Evolutionary conservation across 1,284 basidiomycete species (phyloP), one percentile per base, ranked within the genome.

Genomic region (Rhodofomes roseus): DNA sequence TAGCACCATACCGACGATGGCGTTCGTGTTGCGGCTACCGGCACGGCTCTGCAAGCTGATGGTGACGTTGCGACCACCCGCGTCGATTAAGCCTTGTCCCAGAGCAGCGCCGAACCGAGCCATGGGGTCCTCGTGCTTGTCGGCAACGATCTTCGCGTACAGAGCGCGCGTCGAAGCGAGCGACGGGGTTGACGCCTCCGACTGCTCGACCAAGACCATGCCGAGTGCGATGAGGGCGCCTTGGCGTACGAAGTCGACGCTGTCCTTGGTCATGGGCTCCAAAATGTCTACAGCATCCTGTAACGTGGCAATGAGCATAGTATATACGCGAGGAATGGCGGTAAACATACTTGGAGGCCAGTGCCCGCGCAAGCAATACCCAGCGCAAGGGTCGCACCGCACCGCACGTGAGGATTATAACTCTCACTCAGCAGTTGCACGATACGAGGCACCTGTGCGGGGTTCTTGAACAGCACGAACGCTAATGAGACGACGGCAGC

Each of bases 341-440:
- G 25, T 25, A 27, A 31, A 53, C 60, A 23, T 46, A 91, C 90
- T 80, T 92, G 90, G 55, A 96, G 84, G 60, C 95, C 96, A 23
- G 96, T 98, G n/a, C 96, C 96, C 23, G 96, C 95, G 68, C 95
- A 98, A 18, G 95, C 93, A 65, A 98, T 95, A 68, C 95, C 95
- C 14, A 98, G 81, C 29, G 95, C 95, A 44, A 98, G 82, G 2
- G 96, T 96, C 34, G 95, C 95, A 67, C 95, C 95, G 67, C 95
- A 97, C 54, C 96, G 85, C 29, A 98, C 95, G 71, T 97, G 95
- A n/a, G 96, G 95, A 72, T 98, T 98, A 76, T 98, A 98, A 70
- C 94, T 96, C 79, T 98, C 96, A 65, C 92, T 94, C 58, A 98
- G 79, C 16, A 98, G 83, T 74, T 98, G 95, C 4, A 98, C 95